Base-by-base conservation (phyloP, 1,284 basidiomycete genomes). In the Leucoagaricus sp. region DNA sequence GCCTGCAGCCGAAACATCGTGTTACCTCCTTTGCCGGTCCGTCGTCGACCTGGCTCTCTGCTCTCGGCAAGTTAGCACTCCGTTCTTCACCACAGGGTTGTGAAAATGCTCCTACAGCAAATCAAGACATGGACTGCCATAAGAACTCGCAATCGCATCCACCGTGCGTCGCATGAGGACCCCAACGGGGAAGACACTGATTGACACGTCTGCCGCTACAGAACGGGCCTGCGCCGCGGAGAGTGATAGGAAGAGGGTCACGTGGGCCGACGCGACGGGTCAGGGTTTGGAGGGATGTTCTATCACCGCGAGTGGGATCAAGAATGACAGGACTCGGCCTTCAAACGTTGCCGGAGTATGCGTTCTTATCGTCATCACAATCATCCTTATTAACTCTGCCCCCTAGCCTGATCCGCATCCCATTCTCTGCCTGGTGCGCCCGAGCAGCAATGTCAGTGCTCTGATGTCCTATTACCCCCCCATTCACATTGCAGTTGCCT, bases 401-500 rank as follows among this genome's bases (percentile, higher is more conserved):
- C 41, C 48, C 54, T 49, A 56, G 54, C 19, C 41, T 46, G 54
- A 56, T 56, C 54, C 54, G 54, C 54, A 45, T 23, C 54, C 41
- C 48, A 17, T 47, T 29, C 42, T 44, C n/a, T 12, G 40, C n/a
- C n/a, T n/a, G n/a, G 54, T 28, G 25, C 45, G 33, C 21, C 23
- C 12, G 23, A n/a, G 29, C 31, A 49, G 47, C 48, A 44, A 56
- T 56, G 54, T 46, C 26, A 17, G 33, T 25, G 29, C 54, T 50
- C 40, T 44, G 25, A 56, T 56, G 47, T 19, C 28, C 31, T 46
- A 31, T 41, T 33, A 51, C 41, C 15, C 42, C 42, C 44, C 55
- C 15, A 21, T 46, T 53, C 33, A 61, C 46, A 23, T 53, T 49
- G 55, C 60, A 41, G 31, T 36, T 23, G 42, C 62, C 58, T 64